These are phyloP conservation scores for Sphagnurus paluster DNA, from an alignment of 1,284 basidiomycete genomes.

Conservation along the genomic window DNA sequence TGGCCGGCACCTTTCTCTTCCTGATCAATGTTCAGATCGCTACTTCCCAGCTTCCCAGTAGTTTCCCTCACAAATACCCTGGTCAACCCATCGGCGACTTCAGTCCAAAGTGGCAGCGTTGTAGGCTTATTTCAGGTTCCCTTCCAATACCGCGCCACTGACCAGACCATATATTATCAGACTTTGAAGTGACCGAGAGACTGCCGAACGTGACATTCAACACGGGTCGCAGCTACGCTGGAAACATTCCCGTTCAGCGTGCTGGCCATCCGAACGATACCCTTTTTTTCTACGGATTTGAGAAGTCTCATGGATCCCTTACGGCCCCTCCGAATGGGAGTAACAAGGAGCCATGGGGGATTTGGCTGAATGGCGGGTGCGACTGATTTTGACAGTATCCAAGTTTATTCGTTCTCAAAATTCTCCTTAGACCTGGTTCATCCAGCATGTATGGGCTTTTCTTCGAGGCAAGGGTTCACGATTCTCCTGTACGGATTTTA, in stretches of 20 bases:
- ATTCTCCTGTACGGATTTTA: constrained; percentile 2
- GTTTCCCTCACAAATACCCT: constrained; percentile 52
- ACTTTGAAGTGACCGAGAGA: constrained; percentile 53
- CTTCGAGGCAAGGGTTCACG: constrained; percentile 63
- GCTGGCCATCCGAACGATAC: constrained; percentile 69
- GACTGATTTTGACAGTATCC: constrained; percentile 17
- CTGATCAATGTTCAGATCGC: constrained; percentile 18
- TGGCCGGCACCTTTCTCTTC: constrained; percentile 16
- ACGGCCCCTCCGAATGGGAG: constrained; percentile 34
- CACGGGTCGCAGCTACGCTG: constrained; percentile 59
- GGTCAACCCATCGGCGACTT: constrained; percentile 51
- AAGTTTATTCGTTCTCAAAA: constrained; percentile 1
- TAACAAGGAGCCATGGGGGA: constrained; percentile 63
- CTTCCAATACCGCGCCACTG: background rate
- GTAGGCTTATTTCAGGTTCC: constrained; percentile 37
- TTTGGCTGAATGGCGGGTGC: constrained; percentile 76
- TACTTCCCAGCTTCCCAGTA: constrained; percentile 36
- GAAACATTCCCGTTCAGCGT: constrained; percentile 66
- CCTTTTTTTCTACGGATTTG: constrained; percentile 72
- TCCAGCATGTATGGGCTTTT: constrained; percentile 67
- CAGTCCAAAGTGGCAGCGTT: constrained; percentile 62
- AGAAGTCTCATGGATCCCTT: constrained; percentile 60
- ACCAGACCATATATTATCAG: constrained; percentile 30
- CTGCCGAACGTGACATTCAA: constrained; percentile 68
- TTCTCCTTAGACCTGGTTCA: constrained; percentile 55